Conservation (phyloP, 805 yeast genomes). For the Debaryomyces maramus region DNA sequence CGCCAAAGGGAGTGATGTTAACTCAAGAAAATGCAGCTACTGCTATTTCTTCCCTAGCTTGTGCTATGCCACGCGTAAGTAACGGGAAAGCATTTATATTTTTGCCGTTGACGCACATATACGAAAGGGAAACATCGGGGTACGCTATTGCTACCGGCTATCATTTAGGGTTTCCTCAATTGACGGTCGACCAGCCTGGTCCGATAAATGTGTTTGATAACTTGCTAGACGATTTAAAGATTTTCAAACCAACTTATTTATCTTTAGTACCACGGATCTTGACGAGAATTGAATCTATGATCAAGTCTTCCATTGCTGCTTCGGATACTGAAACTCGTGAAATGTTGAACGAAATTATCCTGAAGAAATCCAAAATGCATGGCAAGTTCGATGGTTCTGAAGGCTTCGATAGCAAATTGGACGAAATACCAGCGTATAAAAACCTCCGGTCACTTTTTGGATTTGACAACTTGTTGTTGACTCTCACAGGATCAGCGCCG, state of each 20-base stretch:
- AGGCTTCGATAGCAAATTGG: slow-evolving; percentile 17
- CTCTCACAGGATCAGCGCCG: slow-evolving; percentile 36
- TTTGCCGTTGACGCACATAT: slow-evolving; percentile 40
- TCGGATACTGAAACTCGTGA: slow-evolving; percentile 8
- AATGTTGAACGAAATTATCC: slow-evolving; percentile 19
- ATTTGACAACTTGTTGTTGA: slow-evolving; percentile 23
- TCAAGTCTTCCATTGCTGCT: slow-evolving; percentile 15
- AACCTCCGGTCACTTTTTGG: slow-evolving; percentile 33
- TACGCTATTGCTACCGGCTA: slow-evolving; percentile 25
- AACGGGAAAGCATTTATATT: slow-evolving; percentile 19
- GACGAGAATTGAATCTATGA: slow-evolving; percentile 36
- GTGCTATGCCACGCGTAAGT: slow-evolving; percentile 8
- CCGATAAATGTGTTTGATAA: slow-evolving; percentile 17
- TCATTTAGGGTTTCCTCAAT: slow-evolving; percentile 30
- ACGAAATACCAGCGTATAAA: slow-evolving; percentile 21
- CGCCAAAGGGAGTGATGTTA: slow-evolving; percentile 73
- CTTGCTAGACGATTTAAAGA: slow-evolving; percentile 29
- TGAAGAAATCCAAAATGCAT: slow-evolving; percentile 23
- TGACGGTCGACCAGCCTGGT: slow-evolving; percentile 7
- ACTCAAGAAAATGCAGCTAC: slow-evolving; percentile 22
- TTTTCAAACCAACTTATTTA: slow-evolving; percentile 26
- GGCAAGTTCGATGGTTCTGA: slow-evolving; percentile 37
- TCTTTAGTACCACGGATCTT: slow-evolving; percentile 34
- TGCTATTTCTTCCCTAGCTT: slow-evolving; percentile 12
- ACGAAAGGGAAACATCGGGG: slow-evolving; percentile 28